These are phyloP conservation scores for Lasiodiplodia sp. DNA, from an alignment of 2,329 filamentous ascomycete genomes.

Conservation along the genomic window DNA sequence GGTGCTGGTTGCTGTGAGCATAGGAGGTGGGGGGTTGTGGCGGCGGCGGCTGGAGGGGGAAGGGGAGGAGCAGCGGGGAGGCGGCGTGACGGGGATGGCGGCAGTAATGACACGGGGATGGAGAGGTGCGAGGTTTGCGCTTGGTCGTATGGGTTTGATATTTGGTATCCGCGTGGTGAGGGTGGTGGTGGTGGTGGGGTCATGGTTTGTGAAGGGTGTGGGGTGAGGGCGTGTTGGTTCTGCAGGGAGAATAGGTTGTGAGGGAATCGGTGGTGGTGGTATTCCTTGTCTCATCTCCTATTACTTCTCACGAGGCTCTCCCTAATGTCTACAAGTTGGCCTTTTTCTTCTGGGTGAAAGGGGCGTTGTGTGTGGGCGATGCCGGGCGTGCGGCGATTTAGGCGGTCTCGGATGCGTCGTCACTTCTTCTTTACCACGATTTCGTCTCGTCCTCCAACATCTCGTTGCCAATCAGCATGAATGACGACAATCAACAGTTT, in stretches of 20 bases:
- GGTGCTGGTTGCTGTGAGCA: neutral
- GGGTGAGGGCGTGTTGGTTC: conserved; percentile 16
- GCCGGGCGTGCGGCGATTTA: neutral
- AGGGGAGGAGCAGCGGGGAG: neutral
- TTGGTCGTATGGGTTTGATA: conserved; percentile 13
- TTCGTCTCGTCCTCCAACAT: neutral
- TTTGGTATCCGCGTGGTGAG: conserved; percentile 1
- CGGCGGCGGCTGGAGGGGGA: neutral
- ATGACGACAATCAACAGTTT: neutral
- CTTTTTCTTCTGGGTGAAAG: neutral
- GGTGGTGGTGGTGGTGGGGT: neutral
- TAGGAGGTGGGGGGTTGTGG: neutral
- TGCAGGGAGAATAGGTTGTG: conserved; percentile 15
- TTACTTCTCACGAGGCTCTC: neutral
- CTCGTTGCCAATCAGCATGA: neutral
- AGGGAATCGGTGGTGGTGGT: neutral
- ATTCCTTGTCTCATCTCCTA: neutral
- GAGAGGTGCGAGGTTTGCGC: conserved; percentile 9
- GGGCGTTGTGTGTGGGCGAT: neutral
- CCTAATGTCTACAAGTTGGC: neutral
- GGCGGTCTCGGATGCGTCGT: neutral
- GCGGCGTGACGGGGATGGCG: neutral
- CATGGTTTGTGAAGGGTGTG: conserved; percentile 2
- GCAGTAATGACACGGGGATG: neutral
- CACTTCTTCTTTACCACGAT: neutral